A percentile compares a stretch with the other conserved stretches of the same genome.
Conservation (phyloP, 768 basidiomycete species). For the Leccinum arenicola region DNA sequence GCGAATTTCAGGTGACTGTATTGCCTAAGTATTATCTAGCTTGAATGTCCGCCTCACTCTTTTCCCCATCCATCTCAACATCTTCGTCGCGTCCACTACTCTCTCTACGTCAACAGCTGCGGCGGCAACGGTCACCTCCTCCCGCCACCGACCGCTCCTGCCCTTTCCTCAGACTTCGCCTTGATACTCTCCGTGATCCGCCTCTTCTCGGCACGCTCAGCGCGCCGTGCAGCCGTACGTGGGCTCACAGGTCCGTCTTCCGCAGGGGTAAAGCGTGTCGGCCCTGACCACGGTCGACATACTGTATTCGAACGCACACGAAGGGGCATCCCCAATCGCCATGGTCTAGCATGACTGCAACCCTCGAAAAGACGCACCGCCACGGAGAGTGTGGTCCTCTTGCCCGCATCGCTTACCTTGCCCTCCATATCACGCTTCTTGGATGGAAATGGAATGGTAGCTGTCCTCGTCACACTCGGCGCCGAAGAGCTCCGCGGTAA, state of each 20-base stretch:
- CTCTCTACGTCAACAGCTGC: too few relatives aligned
- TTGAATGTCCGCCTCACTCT: neutral
- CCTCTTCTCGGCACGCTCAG: too few relatives aligned
- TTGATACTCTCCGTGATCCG: too few relatives aligned
- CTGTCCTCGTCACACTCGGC: neutral
- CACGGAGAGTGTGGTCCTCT: conserved; percentile 1
- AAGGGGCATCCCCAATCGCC: neutral
- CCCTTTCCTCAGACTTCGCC: too few relatives aligned
- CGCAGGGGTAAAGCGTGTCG: neutral
- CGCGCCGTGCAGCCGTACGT: conserved; percentile 17
- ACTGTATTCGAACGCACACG: neutral
- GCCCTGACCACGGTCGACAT: neutral
- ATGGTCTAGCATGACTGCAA: conserved; percentile 4
- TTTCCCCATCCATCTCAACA: conserved; percentile 26
- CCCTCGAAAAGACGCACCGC: neutral
- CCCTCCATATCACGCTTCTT: conserved; percentile 9
- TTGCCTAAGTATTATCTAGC: too few relatives aligned
- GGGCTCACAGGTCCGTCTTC: conserved; percentile 5
- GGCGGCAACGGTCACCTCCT: too few relatives aligned
- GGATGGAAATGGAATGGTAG: conserved; percentile 20
- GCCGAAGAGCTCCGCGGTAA: neutral
- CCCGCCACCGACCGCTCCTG: too few relatives aligned
- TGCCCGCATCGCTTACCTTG: neutral
- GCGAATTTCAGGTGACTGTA: neutral
- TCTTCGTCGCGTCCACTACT: too few relatives aligned